Evolutionary conservation across 331 rosid species (phyloP).

Genomic region (Stylosanthes scabra): DNA sequence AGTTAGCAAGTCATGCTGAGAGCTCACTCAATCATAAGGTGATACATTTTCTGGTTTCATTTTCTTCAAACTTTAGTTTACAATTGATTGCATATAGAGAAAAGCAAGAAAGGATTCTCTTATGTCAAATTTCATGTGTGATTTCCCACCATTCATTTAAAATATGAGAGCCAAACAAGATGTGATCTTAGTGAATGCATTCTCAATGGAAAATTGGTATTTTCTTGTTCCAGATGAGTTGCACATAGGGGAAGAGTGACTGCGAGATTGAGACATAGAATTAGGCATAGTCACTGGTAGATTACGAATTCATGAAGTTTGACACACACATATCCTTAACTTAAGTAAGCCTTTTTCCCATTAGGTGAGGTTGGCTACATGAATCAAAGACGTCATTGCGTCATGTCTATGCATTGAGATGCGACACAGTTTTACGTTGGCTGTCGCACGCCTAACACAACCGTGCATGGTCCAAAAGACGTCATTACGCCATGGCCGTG

Average conservation of each 20-base stretch:
- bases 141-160: no score
- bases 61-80: constrained; percentile 5
- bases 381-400: no score
- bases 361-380: no score
- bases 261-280: neutral
- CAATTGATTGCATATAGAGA: constrained; percentile 7
- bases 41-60: constrained; percentile 1
- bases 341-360: no score
- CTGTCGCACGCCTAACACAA: no score
- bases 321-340: constrained; percentile 19
- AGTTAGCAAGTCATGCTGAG: constrained; percentile 42
- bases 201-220: neutral
- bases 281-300: neutral
- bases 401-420: no score
- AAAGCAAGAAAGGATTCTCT: neutral
- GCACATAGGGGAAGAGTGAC: neutral
- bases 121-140: no score
- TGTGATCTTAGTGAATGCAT: neutral
- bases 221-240: constrained; percentile 5
- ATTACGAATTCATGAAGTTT: neutral
- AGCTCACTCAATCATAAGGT: constrained; percentile 52
- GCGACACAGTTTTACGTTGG: no score
- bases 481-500: no score
- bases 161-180: no score
- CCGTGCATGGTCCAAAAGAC: no score